These are phyloP conservation scores for Crithidia sp. DNA, from an alignment of 208 protist species.

Conservation along the genomic window DNA sequence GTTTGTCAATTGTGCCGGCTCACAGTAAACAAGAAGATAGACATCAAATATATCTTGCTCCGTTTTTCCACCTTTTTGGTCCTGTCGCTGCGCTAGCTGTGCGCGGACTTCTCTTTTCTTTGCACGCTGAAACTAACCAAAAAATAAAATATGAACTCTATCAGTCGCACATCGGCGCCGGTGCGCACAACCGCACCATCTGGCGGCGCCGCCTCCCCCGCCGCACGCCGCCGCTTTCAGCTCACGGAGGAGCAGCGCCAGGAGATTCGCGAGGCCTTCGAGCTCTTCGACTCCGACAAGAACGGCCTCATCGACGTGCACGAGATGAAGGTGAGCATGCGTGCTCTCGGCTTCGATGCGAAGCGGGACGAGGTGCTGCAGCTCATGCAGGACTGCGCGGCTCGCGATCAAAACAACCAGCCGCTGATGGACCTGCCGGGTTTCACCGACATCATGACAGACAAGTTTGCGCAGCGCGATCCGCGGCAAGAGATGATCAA, in stretches of 20 bases:
- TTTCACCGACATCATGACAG: constrained; percentile 94
- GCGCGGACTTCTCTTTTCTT: neutral
- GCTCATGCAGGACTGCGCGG: constrained; percentile 89
- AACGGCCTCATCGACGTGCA: constrained; percentile 97
- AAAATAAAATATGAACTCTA: constrained; percentile 23
- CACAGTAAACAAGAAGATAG: too few relatives aligned
- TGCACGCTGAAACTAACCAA: neutral
- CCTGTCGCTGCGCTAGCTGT: too few relatives aligned
- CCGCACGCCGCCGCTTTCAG: constrained; percentile 89
- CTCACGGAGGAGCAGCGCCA: constrained; percentile 98
- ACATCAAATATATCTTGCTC: too few relatives aligned
- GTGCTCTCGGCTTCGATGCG: constrained; percentile 98
- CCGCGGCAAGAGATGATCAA: constrained; percentile 95
- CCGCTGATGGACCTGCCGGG: constrained; percentile 90
- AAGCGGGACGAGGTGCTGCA: constrained; percentile 95
- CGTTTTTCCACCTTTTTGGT: too few relatives aligned
- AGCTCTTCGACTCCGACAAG: constrained; percentile 98
- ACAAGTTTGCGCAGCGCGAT: constrained; percentile 93
- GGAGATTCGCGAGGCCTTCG: constrained; percentile 99
- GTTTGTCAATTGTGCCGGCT: too few relatives aligned
- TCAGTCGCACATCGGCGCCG: constrained; percentile 39
- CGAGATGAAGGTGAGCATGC: constrained; percentile 99
- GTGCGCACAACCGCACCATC: constrained; percentile 51
- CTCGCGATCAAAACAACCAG: constrained; percentile 81
- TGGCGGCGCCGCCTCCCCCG: constrained; percentile 28